phyloP scores from a whole-genome alignment of 2,329 filamentous ascomycete species.

The Penicillium italicum region DNA sequence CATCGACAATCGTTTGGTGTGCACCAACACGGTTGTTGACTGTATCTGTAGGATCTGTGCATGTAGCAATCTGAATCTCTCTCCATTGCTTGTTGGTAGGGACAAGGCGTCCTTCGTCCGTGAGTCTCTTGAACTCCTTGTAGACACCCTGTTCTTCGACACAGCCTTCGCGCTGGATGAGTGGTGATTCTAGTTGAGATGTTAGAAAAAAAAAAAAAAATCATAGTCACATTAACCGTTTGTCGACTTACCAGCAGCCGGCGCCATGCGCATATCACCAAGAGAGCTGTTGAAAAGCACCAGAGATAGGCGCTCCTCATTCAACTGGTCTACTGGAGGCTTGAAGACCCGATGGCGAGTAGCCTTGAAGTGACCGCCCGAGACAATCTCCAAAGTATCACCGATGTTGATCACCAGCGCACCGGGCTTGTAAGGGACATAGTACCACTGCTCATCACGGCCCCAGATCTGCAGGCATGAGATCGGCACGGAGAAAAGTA shows the following conservation, averaged over 20 bases:
- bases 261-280: constrained; percentile 44
- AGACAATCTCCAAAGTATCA: constrained; percentile 46
- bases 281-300: constrained; percentile 48
- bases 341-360: constrained; percentile 46
- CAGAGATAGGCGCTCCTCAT: constrained; percentile 30
- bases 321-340: constrained; percentile 40
- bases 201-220: constrained; percentile 23
- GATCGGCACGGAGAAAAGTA: constrained; percentile 49
- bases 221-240: no score
- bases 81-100: constrained; percentile 49
- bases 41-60: constrained; percentile 44
- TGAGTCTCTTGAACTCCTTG: constrained; percentile 46
- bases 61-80: constrained; percentile 50
- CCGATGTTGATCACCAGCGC: constrained; percentile 52
- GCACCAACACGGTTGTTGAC: constrained; percentile 42
- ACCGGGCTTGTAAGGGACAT: constrained; percentile 43
- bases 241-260: constrained; percentile 32
- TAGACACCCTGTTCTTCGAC: constrained; percentile 46
- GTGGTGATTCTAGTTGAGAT: constrained; percentile 38
- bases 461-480: constrained; percentile 49
- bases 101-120: constrained; percentile 40
- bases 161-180: constrained; percentile 45
- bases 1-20: constrained; percentile 44
- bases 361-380: constrained; percentile 48
- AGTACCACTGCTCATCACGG: constrained; percentile 47